Evolutionary conservation across 2,329 filamentous ascomycete species (phyloP).

Genomic region (Fusarium vanettenii): DNA sequence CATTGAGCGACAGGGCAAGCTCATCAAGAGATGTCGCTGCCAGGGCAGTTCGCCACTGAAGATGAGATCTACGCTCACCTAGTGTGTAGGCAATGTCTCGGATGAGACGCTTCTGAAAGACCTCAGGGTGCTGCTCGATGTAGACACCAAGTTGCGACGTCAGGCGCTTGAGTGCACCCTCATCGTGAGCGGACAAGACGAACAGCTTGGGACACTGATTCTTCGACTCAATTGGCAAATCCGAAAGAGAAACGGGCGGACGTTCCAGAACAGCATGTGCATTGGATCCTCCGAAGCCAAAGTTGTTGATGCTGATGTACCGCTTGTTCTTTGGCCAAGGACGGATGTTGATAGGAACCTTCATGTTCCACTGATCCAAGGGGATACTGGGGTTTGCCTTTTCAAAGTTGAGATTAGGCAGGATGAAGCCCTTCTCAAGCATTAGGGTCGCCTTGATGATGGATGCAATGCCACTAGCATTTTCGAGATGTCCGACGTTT

Average conservation of each 20-base stretch:
- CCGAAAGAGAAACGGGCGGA: background rate
- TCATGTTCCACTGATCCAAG: constrained; percentile 10
- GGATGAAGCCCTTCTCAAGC: constrained; percentile 23
- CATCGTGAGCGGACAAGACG: constrained; percentile 11
- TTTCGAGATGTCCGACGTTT: constrained; percentile 27
- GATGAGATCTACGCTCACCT: background rate
- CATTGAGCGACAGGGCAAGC: background rate
- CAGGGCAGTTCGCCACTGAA: background rate
- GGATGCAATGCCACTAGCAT: constrained; percentile 12
- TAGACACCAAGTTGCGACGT: background rate
- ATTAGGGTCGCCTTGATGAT: constrained; percentile 23
- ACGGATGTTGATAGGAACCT: constrained; percentile 1
- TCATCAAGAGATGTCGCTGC: background rate
- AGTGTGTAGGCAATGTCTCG: constrained; percentile 15
- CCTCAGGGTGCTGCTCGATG: background rate
- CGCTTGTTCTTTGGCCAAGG: background rate
- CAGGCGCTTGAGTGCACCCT: background rate
- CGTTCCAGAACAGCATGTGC: constrained; percentile 9
- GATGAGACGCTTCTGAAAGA: background rate
- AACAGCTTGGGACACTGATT: background rate
- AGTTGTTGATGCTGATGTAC: constrained; percentile 5
- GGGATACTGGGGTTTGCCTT: constrained; percentile 5
- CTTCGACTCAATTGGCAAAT: background rate
- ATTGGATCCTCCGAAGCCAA: constrained; percentile 19
- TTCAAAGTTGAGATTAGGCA: constrained; percentile 16